These are phyloP conservation scores for Oidiodendron maius DNA, from an alignment of 495 filamentous ascomycete genomes.

Conservation along the genomic window DNA sequence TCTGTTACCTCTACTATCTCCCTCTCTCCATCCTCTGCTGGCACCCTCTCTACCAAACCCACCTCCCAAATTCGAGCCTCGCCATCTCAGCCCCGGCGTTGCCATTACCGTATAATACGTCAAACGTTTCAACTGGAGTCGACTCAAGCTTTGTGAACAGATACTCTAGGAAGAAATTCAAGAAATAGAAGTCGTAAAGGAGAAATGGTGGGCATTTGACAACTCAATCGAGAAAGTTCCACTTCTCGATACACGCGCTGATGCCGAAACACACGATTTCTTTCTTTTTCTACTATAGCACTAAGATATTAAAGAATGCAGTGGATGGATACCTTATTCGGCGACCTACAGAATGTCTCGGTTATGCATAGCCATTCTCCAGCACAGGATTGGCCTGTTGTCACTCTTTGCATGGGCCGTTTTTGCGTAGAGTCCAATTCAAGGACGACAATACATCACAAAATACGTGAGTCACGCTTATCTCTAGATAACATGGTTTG, in stretches of 20 bases:
- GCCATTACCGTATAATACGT: conserved; percentile 2
- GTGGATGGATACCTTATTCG: too few relatives aligned
- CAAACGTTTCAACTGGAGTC: not conserved
- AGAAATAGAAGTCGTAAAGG: conserved; percentile 6
- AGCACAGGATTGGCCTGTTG: not conserved
- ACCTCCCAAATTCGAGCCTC: conserved; percentile 9
- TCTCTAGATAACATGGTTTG: not conserved
- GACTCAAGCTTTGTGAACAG: conserved; percentile 3
- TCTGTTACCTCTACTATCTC: not conserved
- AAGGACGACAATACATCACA: too few relatives aligned
- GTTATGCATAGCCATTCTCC: not conserved
- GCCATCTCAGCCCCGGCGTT: conserved; percentile 6
- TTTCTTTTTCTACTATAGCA: not conserved
- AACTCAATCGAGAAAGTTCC: conserved; percentile 1
- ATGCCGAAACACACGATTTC: not conserved
- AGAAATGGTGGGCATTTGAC: conserved; percentile 4
- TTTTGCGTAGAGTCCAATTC: too few relatives aligned
- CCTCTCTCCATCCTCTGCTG: conserved; percentile 1
- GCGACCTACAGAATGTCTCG: not conserved
- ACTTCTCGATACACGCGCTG: conserved; percentile 1
- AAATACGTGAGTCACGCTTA: not conserved
- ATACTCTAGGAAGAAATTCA: not conserved
- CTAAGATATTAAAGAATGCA: not conserved
- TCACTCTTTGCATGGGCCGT: not conserved
- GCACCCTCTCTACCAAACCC: conserved; percentile 7